Evolutionary conservation across 441 rosid genomes (phyloP).

Genomic region (Eruca vesicaria): DNA sequence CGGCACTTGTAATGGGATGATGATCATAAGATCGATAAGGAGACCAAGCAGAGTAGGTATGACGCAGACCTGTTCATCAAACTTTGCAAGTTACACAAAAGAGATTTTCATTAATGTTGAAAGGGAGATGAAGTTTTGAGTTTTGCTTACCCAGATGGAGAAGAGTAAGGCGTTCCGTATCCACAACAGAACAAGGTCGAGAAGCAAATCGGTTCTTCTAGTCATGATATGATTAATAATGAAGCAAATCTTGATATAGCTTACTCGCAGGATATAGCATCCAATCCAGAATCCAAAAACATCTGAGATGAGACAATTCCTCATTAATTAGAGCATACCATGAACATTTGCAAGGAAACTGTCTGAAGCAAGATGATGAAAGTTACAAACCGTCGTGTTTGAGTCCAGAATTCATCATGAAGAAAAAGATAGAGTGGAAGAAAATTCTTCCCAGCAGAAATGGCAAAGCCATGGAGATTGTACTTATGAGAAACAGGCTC

Average conservation of each 20-base stretch:
- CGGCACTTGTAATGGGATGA: conserved; percentile 4
- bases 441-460: background rate
- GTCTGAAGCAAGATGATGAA: background rate
- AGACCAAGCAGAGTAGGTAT: conserved; percentile 10
- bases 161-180: conserved; percentile 5
- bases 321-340: background rate
- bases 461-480: conserved; percentile 1
- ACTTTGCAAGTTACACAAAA: background rate
- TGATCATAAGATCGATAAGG: conserved; percentile 13
- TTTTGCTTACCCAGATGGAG: conserved; percentile 15
- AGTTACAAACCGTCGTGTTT: conserved; percentile 7
- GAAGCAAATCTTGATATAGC: background rate
- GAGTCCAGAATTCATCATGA: background rate
- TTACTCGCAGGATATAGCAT: background rate
- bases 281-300: conserved; percentile 1
- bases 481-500: conserved; percentile 7
- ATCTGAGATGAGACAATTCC: background rate
- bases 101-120: background rate
- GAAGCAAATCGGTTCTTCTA: conserved; percentile 4
- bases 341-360: background rate
- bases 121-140: background rate
- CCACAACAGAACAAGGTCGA: conserved; percentile 11
- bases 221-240: background rate
- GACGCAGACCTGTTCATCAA: conserved; percentile 2
- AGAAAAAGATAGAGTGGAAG: background rate